Base-by-base conservation (phyloP, 352 stramenopile genomes). In the Pythium folliculosum region DNA sequence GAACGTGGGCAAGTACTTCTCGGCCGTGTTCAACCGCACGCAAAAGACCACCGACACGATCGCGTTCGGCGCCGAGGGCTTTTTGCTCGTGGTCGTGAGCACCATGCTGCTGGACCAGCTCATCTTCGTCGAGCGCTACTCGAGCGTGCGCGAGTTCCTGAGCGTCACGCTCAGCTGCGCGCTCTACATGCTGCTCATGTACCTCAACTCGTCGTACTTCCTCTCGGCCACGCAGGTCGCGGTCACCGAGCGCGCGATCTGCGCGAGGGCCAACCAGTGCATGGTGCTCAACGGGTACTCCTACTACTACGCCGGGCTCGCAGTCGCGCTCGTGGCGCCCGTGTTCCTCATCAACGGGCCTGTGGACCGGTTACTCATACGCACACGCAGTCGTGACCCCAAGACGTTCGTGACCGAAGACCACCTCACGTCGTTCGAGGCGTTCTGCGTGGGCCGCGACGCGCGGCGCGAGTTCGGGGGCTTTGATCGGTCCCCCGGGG, bases 41-140 rank as follows among this genome's bases (percentile, higher is more conserved):
- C 50, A 71, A 35, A 71, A 71, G 40, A 45, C 47, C 19, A 71
- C 57, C 19, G 65, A 71, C 45, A 71, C 65, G 57, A 66, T 71
- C 57, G 56, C 65, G 32, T 71, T 71, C 32, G 50, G 38, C 16
- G 49, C 65, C 22, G 65, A 71, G 44, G 65, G 65, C 1, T 37
- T 71, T 6, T 35, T 71, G 50, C 65, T 71, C 30, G 58, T 71
- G 50, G 58, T 66, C 32, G 65, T 63, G 58, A 49, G 25, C 50
- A 50, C 65, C 1, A 66, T 67, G 57, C 52, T 71, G 21, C 21
- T 71, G 40, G 65, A 66, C 43, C 65, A 71, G 30, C 3, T 63
- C 7, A 37, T 71, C 5, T 71, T 71, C 51, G 57, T 65, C 23
- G 65, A 71, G 32, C 25, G 37, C 32, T 71, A 63, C 52, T 71